Evolutionary conservation across 2,329 filamentous ascomycete species (phyloP), one percentile per base, ranked within the genome.

Genomic region (Talaromyces verruculosus): DNA sequence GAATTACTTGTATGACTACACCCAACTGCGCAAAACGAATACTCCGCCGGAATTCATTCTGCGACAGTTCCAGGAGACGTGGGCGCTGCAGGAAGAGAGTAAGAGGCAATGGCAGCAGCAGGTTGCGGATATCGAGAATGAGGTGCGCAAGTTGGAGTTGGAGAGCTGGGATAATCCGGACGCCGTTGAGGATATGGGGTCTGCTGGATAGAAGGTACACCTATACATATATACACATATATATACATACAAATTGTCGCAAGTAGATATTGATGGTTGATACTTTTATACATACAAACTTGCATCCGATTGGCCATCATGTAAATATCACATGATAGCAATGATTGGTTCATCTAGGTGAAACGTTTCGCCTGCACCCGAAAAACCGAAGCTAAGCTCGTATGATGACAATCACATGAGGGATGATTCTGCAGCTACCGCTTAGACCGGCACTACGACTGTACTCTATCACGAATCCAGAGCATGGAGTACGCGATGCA

Each of bases 1-100:
- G 70, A 87, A 92, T 66, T 89, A 91, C 10, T 82, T 92, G 0
- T 96, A 95, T 78, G 90, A 96, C 78, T 92, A 92, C 76, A 79
- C 76, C 35, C 75, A 78, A 30, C 85, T 79, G 10, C 82, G 80
- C 73, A 91, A 89, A 77, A 82, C 82, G 1, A 61, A 72, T 0
- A 72, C 80, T 2, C 75, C 92, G 55, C 83, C 83, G 59, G 78
- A 81, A 0, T 92, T 89, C 70, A 87, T 91, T 81, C 74, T 87
- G 53, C 80, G 85, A 7, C 84, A 85, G 57, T 87, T 92, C 71
- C 78, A 79, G 63, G 77, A 84, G 58, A 87, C 85, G 15, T 91
- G 85, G 80, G 76, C 80, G 51, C 75, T 85, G 69, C 90, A 93
- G 74, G 84, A 90, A 73, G 79, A 83, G 61, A 85, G 86, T 28